Percentiles rank a stretch among this genome's conserved stretches.
These are phyloP conservation scores for Cunninghamia lanceolata DNA, from an alignment of 75 land plant genomes.

Conservation along the genomic window DNA sequence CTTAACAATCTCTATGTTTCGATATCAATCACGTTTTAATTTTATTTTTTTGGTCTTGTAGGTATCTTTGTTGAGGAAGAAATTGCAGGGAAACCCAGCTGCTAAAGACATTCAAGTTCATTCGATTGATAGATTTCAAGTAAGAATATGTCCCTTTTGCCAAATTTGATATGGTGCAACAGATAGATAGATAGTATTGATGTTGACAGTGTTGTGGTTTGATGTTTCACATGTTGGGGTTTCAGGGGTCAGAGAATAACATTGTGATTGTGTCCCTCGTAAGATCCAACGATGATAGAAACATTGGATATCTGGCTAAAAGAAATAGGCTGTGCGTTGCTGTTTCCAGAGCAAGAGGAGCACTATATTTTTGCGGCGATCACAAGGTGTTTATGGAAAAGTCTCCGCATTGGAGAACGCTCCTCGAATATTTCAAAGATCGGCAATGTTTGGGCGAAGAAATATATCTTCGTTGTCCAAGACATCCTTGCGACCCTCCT, in stretches of 20 bases:
- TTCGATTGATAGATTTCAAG: not conserved
- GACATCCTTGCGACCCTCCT: slow-evolving; percentile 5
- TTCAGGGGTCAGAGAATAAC: not conserved
- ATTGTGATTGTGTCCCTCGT: slow-evolving; percentile 5
- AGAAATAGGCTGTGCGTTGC: slow-evolving; percentile 3
- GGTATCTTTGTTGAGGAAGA: not conserved
- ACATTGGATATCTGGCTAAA: slow-evolving; percentile 13
- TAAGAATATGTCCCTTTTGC: not conserved
- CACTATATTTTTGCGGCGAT: slow-evolving; percentile 7
- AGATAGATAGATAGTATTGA: not conserved
- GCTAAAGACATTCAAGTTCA: not conserved
- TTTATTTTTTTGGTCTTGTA: not conserved
- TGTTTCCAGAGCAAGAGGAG: slow-evolving; percentile 7
- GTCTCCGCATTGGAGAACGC: slow-evolving; percentile 2
- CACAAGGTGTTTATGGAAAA: not conserved
- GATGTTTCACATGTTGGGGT: not conserved
- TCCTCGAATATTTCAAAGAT: not conserved
- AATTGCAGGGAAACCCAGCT: not conserved
- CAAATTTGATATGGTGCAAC: not conserved
- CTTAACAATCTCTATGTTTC: not conserved
- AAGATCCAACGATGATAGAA: slow-evolving; percentile 2
- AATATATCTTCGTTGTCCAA: slow-evolving; percentile 12
- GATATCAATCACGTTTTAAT: too few species aligned
- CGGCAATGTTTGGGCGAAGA: not conserved
- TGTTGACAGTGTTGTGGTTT: not conserved